Evolutionary conservation across 2,329 filamentous ascomycete genomes (phyloP), one percentile per base, ranked within the genome.

Genomic region (Diaporthe batatas): DNA sequence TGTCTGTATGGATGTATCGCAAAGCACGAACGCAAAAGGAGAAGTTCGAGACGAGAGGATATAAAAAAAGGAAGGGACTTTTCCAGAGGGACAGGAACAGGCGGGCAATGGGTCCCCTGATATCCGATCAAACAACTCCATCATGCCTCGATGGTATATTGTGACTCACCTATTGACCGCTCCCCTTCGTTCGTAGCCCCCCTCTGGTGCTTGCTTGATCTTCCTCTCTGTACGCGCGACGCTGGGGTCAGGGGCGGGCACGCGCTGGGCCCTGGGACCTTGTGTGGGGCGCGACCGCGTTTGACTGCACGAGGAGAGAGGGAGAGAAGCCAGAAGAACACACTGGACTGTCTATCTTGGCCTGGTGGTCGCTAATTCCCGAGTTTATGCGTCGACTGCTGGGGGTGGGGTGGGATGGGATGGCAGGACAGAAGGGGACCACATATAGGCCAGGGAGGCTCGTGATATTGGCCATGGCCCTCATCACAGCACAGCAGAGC

Each of bases 381-480:
- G 64, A 69, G 54, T 72, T 72, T 65, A 72, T 72, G 71, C 71
- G 71, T 68, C 42, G 16, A 3, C 21, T 49, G 44, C 39, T 57
- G 51, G 58, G 57, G 34, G 16, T n/a, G n/a, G n/a, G n/a, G n/a
- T n/a, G n/a, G n/a, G 29, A 29, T 29, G 29, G 29, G 29, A 29
- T 29, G 29, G 29, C 29, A 29, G 29, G 29, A 29, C 18, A 21
- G n/a, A 23, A 42, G 16, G 34, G 47, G 36, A 51, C 44, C 59
- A 65, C 59, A 6, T 65, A 65, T 64, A 65, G 59, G 11, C 59
- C 59, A 34, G 59, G 59, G 42, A 34, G 25, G 16, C 12, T 65
- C 44, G 59, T 51, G 59, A 23, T 65, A 49, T 65, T 29, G 49
- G 59, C 59, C 44, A 29, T 29, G 29, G 29, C 29, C 29, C n/a